Base-by-base conservation (phyloP, 2,329 filamentous ascomycete genomes). In the Penicillium sp. region DNA sequence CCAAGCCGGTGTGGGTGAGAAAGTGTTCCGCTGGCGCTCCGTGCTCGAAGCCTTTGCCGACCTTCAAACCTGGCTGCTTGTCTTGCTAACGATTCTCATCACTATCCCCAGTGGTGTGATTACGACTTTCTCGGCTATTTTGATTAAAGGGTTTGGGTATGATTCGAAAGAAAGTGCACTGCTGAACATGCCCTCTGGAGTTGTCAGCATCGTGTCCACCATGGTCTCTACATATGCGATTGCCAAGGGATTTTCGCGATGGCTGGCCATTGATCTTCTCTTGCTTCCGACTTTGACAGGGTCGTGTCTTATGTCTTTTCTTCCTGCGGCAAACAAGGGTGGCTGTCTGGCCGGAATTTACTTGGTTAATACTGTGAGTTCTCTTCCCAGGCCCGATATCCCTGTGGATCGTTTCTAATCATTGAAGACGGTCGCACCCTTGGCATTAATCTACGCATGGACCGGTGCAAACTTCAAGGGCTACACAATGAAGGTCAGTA, bases 401-500 rank as follows among this genome's bases (percentile, higher is more conserved):
- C 3, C 4, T 69, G 20, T 14, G 0, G 28, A 72, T 73, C 48
- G 66, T 31, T 8, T n/a, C 71, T 51, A 5, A 59, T 17, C 2
- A 15, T 8, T 8, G n/a, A n/a, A 69, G 47, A 77, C 78, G 22
- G 76, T 78, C n/a, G 75, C 76, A 5, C 69, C 75, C 1, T 67
- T 80, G 25, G 78, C 77, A 14, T 58, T 81, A 8, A 69, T 80
- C 28, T 76, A 77, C 31, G 75, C 76, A 0, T 80, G 76, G 77
- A 79, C 79, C 10, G 76, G 78, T 5, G 76, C 73, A 4, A 83
- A 83, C 55, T 76, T 78, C 41, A 79, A 79, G 8, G 80, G 79
- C 0, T 79, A 83, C 55, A 81, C 80, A 2, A 83, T 67, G 63
- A 70, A 70, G 59, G 67, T 68, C 54, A n/a, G 15, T 35, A 42